Evolutionary conservation across 2,329 filamentous ascomycete species (phyloP).

Genomic region (Penicillium polonicum): DNA sequence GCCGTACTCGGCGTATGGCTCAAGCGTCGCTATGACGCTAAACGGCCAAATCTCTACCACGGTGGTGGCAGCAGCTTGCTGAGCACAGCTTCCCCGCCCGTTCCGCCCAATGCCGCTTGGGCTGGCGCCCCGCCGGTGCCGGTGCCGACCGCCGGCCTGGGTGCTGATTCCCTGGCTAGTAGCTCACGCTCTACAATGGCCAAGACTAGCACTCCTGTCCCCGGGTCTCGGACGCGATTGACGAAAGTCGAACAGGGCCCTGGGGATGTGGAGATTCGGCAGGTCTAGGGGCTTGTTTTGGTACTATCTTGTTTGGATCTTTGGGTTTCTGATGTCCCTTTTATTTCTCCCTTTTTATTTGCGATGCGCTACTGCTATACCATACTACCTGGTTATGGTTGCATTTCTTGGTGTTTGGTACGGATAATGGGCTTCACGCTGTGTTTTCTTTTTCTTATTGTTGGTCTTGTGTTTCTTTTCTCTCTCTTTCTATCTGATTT

Average conservation of each 20-base stretch:
- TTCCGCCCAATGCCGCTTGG: constrained; percentile 18
- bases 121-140: constrained; percentile 15
- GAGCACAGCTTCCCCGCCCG: constrained; percentile 15
- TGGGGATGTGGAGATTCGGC: constrained; percentile 27
- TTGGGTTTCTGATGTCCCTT: neutral
- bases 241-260: constrained; percentile 20
- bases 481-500: neutral
- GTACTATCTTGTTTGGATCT: constrained; percentile 1
- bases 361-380: neutral
- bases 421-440: neutral
- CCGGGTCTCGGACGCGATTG: constrained; percentile 21
- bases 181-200: constrained; percentile 31
- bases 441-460: neutral
- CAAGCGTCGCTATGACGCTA: constrained; percentile 71
- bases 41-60: constrained; percentile 42
- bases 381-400: constrained; percentile 3
- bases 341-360: neutral
- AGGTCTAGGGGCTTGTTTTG: constrained; percentile 19
- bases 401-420: constrained; percentile 6
- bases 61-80: constrained; percentile 28
- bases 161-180: constrained; percentile 26
- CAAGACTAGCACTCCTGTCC: constrained; percentile 8
- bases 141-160: constrained; percentile 14
- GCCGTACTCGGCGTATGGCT: constrained; percentile 68
- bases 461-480: neutral